Base-by-base conservation (phyloP, 495 filamentous ascomycete genomes). In the Viridothelium virens region DNA sequence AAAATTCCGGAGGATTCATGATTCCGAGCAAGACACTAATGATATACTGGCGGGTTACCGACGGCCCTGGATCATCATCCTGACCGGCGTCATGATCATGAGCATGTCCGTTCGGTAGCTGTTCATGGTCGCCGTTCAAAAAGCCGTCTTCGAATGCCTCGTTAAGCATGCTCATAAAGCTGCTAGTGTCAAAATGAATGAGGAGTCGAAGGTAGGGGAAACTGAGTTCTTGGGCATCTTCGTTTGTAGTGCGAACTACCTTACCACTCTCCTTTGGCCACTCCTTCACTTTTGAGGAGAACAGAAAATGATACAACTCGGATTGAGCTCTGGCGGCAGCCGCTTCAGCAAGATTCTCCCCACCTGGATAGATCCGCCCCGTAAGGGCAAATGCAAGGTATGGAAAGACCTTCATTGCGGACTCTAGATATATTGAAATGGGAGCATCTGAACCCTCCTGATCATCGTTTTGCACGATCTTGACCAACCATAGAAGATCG, bases 81-180 rank as follows among this genome's bases (percentile, higher is more conserved):
- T 75, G 64, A 41, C 36, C 25, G 25, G 2, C 14, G 38, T 65
- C 70, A 38, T 66, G 65, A 16, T 70, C 76, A 38, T 75, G 69
- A 5, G 79, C 72, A 41, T 79, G 78, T n/a, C 84, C 84, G 68
- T 81, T 82, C 50, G 78, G 73, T 18, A 79, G 74, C 67, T 79
- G 78, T 61, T 89, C 86, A 0, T 84, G 80, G 9, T 83, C 81
- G 59, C 91, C 88, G 72, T 97, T 97, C 62, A 98, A 81, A 68
- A 96, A 98, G 6, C 86, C 81, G 72, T 98, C 92, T 74, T 98
- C 94, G 70, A 98, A 98, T 9, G 94, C 94, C 77, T 98, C 94
- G 70, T 98, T 97, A 25, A 98, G 78, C 70, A 93, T 91, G 76
- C 92, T 97, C 76, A 98, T 83, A 70, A 97, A 92, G 77, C 91